Evolutionary conservation across 2,329 filamentous ascomycete genomes (phyloP), one percentile per base, ranked within the genome.

Genomic region (Cytospora paraplurivora): DNA sequence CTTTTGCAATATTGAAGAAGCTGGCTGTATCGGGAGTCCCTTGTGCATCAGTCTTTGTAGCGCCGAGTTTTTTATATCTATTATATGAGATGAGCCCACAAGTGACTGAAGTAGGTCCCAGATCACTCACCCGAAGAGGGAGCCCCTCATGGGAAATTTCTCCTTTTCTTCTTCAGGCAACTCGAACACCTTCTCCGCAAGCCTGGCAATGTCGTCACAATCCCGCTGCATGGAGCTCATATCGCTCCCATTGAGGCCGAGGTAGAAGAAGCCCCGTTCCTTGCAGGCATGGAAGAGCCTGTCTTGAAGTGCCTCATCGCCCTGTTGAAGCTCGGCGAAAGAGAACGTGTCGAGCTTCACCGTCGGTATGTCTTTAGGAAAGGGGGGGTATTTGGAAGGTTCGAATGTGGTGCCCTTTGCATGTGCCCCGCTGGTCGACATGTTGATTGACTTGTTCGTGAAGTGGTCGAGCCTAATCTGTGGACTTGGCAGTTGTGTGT

Each of bases 231-330:
- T 62, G 13, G 35, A 62, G 27, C 57, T 62, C 7, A 49, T 47
- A 17, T 35, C 21, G 5, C 64, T 67, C 27, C 65, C 67, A 17
- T 41, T 52, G 13, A 67, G 41, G 51, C 64, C 61, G 3, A 69
- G 64, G 41, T 67, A 69, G 59, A 67, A 69, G 59, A 69, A 69
- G 12, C 67, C 67, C 21, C 64, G 58, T 4, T 61, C 53, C 51
- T 64, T 65, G 52, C 60, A 64, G 3, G 63, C 66, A 27, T 68
- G 44, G 19, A 65, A 67, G 0, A 68, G 59, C 11, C 50, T 57
- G 27, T 61, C 59, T 8, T 66, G 59, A 19, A 62, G 58, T 2
- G 13, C 57, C n/a, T 47, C 33, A 52, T 69, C 67, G 10, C 62
- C 65, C 1, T 56, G 56, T 44, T 67, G 62, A 11, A 69, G 65